phyloP scores from a whole-genome alignment of 2,329 filamentous ascomycete genomes.

The Aspergillus arachidicola region DNA sequence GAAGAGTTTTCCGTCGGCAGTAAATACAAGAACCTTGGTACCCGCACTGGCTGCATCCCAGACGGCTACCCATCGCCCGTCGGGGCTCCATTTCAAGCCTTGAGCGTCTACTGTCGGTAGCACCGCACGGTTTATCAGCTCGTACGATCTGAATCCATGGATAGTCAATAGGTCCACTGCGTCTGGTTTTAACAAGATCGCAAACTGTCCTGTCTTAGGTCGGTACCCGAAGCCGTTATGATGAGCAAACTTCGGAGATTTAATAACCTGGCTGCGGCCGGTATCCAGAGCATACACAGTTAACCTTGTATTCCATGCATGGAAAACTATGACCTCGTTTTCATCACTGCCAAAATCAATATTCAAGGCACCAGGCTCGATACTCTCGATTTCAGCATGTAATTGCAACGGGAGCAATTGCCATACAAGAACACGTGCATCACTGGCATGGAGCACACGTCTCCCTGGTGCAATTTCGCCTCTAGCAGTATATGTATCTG shows the following conservation, averaged over 20 bases:
- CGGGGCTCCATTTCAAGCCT: slow-evolving; percentile 61
- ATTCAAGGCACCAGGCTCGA: slow-evolving; percentile 39
- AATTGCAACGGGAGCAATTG: slow-evolving; percentile 39
- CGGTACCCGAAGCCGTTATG: slow-evolving; percentile 42
- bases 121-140: slow-evolving; percentile 34
- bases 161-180: slow-evolving; percentile 41
- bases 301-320: slow-evolving; percentile 43
- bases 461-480: slow-evolving; percentile 24
- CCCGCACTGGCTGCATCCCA: slow-evolving; percentile 58
- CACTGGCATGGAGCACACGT: slow-evolving; percentile 38
- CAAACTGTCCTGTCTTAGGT: slow-evolving; percentile 42
- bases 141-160: slow-evolving; percentile 39
- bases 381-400: slow-evolving; percentile 43
- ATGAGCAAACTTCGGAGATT: slow-evolving; percentile 42
- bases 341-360: slow-evolving; percentile 42
- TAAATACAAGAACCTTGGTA: slow-evolving; percentile 57
- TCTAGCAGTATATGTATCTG: not conserved
- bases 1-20: slow-evolving; percentile 62
- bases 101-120: slow-evolving; percentile 59
- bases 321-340: slow-evolving; percentile 42
- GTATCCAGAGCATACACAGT: slow-evolving; percentile 39
- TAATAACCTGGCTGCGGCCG: slow-evolving; percentile 42
- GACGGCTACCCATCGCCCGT: slow-evolving; percentile 62
- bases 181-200: slow-evolving; percentile 44
- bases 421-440: slow-evolving; percentile 40